Base-by-base conservation (phyloP, 2,329 filamentous ascomycete species). In the Colletotrichum sp. region DNA sequence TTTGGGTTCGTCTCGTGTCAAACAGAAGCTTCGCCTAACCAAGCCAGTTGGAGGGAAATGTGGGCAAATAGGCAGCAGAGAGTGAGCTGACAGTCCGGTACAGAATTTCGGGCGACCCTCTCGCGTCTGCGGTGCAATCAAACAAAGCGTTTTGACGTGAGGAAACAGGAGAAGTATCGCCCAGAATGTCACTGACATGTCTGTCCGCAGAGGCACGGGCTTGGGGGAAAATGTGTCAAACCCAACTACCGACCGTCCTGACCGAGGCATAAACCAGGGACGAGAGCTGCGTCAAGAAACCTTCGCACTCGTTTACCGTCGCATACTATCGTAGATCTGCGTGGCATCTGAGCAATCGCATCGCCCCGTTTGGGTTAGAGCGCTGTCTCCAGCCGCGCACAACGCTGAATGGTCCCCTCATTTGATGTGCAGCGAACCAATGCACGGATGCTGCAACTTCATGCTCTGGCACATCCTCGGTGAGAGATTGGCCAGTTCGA, bases 251-350 rank as follows among this genome's bases (percentile, higher is more conserved):
- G 66, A 74, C 13, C 24, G 10, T 26, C n/a, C 43, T 58, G 32
- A 38, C 73, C 70, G 73, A 67, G 73, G 70, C 64, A 73, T 68
- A 24, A 38, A 34, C 6, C 43, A 52, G 16, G 13, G 30, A 18
- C 8, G 6, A 60, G 26, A 26, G 32, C 18, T 68, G n/a, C n/a
- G 21, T 18, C 4, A 36, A 21, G 5, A 30, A 52, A 52, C 12
- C 18, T 48, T 69, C 73, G 73, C 73, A 76, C 73, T 76, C 73
- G 73, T 68, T 75, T 65, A 58, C 13, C 8, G 52, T 26, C 36
- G 13, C 60, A 48, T 18, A 69, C 43, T 16, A 52, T 52, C 43
- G 2, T 32, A 24, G 38, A 30, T 34, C 36, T 66, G 15, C 30
- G 8, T n/a, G 26, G 36, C 62, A n/a, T 28, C 62, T 66, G 62